Percentiles rank a stretch among this genome's conserved stretches.
These are phyloP conservation scores for Cucurbita moschata DNA, from an alignment of 306 rosid genomes.

Conservation along the genomic window DNA sequence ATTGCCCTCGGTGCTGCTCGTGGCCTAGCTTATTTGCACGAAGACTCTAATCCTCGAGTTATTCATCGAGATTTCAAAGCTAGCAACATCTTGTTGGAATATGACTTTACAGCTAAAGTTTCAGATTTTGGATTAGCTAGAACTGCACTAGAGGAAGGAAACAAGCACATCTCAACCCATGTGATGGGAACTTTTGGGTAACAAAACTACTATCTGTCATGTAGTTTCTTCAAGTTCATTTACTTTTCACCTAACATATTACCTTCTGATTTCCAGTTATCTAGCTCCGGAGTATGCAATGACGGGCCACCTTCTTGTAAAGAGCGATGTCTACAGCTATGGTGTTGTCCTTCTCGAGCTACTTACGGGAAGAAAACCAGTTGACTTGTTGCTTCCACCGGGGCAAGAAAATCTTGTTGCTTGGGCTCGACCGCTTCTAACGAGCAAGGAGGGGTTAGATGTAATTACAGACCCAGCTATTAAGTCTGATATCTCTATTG, in stretches of 20 bases:
- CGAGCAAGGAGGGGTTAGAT: conserved; percentile 56
- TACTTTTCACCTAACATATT: neutral
- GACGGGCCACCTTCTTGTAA: conserved; percentile 95
- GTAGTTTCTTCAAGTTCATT: neutral
- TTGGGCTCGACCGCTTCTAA: conserved; percentile 88
- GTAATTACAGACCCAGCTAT: conserved; percentile 54
- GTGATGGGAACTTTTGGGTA: conserved; percentile 99
- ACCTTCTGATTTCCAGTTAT: conserved; percentile 42
- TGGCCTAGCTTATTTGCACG: conserved; percentile 84
- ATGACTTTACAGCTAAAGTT: conserved; percentile 79
- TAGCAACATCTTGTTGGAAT: conserved; percentile 85
- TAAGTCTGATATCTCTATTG: conserved; percentile 33
- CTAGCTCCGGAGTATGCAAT: conserved; percentile 97
- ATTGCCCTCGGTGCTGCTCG: conserved; percentile 95
- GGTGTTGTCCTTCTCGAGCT: conserved; percentile 97
- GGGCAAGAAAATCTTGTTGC: conserved; percentile 91
- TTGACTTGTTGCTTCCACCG: conserved; percentile 73
- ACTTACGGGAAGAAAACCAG: conserved; percentile 89
- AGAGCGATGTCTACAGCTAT: conserved; percentile 95
- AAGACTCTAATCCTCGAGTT: conserved; percentile 92
- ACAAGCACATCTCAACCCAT: conserved; percentile 89
- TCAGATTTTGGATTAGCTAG: conserved; percentile 97
- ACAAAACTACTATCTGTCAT: neutral
- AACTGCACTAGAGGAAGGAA: conserved; percentile 75
- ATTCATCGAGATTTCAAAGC: conserved; percentile 93